phyloP scores from a whole-genome alignment of 257 asterid genomes.

The Nyctanthes arbortristis region DNA sequence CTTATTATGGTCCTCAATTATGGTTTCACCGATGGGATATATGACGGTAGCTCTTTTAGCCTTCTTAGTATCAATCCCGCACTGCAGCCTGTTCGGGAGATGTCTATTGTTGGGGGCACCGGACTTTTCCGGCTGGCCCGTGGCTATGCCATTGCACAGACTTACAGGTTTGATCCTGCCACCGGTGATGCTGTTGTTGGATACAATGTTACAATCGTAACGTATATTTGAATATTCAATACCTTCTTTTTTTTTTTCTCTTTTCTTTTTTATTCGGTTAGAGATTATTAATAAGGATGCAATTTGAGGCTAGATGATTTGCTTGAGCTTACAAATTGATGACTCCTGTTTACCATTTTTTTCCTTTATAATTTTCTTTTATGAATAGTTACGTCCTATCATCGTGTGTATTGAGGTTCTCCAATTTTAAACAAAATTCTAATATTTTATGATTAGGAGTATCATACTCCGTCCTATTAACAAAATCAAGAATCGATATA shows the following conservation, averaged over 20 bases:
- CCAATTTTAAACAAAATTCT: no score
- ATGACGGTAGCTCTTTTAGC: slow-evolving; percentile 75
- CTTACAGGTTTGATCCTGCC: slow-evolving; percentile 31
- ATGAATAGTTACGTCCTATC: no score
- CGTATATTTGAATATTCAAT: slow-evolving; percentile 30
- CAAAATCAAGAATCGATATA: no score
- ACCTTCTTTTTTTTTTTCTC: neutral
- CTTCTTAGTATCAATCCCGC: slow-evolving; percentile 58
- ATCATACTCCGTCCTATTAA: no score
- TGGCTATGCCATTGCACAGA: slow-evolving; percentile 69
- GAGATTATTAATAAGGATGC: no score
- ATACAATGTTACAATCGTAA: slow-evolving; percentile 57
- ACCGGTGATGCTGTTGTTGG: slow-evolving; percentile 72
- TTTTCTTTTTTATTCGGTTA: neutral
- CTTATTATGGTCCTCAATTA: slow-evolving; percentile 65
- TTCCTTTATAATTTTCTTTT: no score
- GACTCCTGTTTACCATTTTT: no score
- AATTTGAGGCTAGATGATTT: no score
- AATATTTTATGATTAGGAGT: no score
- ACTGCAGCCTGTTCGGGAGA: slow-evolving; percentile 49
- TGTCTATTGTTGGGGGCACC: slow-evolving; percentile 86
- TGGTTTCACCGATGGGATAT: slow-evolving; percentile 59
- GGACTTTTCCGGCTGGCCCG: slow-evolving; percentile 78
- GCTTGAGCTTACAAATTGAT: no score
- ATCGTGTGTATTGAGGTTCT: no score